Percentiles rank a stretch among this genome's conserved stretches.
phyloP scores from a whole-genome alignment of 305 asterid species.

The Solanum hybrid region DNA sequence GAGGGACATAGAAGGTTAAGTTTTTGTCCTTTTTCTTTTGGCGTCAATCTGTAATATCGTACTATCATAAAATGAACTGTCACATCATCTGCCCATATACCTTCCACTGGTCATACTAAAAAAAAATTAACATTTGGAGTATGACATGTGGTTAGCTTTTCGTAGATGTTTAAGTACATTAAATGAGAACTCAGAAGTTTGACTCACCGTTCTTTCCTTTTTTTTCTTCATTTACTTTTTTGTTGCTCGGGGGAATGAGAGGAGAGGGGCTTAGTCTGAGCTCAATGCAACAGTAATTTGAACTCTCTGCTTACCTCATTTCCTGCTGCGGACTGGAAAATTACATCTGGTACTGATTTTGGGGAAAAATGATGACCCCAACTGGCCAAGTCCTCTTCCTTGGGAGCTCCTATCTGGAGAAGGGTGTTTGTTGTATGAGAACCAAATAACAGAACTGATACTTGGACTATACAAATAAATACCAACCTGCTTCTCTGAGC shows the following conservation, averaged over 20 bases:
- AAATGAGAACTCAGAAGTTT: background rate
- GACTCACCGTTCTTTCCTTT: background rate
- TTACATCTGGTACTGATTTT: conserved; percentile 74
- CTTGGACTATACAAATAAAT: background rate
- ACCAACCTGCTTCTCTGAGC: conserved; percentile 79
- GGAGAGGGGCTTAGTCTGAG: background rate
- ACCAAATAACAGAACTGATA: background rate
- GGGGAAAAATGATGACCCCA: conserved; percentile 94
- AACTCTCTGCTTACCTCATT: conserved; percentile 53
- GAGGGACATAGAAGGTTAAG: background rate
- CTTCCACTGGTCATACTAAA: background rate
- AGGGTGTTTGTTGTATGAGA: background rate
- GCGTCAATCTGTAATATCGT: background rate
- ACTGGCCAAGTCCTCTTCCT: conserved; percentile 80
- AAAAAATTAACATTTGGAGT: too few species aligned
- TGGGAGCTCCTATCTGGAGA: conserved; percentile 78
- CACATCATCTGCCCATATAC: background rate
- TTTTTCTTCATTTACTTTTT: background rate
- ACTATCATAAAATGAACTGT: background rate
- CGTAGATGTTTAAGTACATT: background rate
- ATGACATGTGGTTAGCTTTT: background rate
- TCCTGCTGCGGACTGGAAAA: conserved; percentile 90
- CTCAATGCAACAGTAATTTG: conserved; percentile 1
- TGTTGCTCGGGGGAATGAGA: background rate
- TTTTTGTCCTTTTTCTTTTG: background rate